phyloP scores from a whole-genome alignment of 2,329 filamentous ascomycete species.

The Macrophomina phaseolina region DNA sequence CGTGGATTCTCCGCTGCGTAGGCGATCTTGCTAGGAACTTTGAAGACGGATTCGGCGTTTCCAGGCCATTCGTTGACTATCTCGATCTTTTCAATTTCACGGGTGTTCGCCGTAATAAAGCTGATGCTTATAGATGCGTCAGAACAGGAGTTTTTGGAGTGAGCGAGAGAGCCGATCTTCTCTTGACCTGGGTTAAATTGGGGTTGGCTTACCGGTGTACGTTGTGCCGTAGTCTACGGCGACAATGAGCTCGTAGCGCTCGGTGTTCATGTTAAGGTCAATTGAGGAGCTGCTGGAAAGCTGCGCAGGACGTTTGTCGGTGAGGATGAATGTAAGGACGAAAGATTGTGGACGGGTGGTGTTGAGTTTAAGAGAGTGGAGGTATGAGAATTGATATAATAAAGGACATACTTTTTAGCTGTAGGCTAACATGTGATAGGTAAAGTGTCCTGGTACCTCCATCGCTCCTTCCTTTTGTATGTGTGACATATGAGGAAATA shows the following conservation, averaged over 20 bases:
- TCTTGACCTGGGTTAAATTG: neutral
- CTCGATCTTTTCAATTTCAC: slow-evolving; percentile 20
- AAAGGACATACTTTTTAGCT: too few species aligned
- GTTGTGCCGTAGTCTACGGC: slow-evolving; percentile 30
- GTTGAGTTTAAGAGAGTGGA: neutral
- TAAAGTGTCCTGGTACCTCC: too few species aligned
- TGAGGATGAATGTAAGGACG: too few species aligned
- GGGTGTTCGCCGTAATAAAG: slow-evolving; percentile 23
- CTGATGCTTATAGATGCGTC: slow-evolving; percentile 1
- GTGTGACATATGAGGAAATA: too few species aligned
- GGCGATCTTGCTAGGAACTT: slow-evolving; percentile 27
- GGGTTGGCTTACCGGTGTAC: slow-evolving; percentile 13
- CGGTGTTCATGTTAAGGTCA: neutral
- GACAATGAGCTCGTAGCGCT: slow-evolving; percentile 25
- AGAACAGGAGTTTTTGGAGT: too few species aligned
- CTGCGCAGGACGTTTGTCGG: too few species aligned
- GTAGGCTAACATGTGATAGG: too few species aligned
- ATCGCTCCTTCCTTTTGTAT: too few species aligned
- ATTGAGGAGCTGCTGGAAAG: too few species aligned
- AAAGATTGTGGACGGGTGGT: too few species aligned
- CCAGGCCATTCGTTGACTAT: slow-evolving; percentile 19
- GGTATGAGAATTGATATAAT: too few species aligned
- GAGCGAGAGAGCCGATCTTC: neutral
- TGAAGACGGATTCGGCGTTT: slow-evolving; percentile 6
- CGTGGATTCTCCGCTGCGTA: slow-evolving; percentile 24